phyloP scores from a whole-genome alignment of 768 basidiomycete species.

The Candolleomyces eurysporus region DNA sequence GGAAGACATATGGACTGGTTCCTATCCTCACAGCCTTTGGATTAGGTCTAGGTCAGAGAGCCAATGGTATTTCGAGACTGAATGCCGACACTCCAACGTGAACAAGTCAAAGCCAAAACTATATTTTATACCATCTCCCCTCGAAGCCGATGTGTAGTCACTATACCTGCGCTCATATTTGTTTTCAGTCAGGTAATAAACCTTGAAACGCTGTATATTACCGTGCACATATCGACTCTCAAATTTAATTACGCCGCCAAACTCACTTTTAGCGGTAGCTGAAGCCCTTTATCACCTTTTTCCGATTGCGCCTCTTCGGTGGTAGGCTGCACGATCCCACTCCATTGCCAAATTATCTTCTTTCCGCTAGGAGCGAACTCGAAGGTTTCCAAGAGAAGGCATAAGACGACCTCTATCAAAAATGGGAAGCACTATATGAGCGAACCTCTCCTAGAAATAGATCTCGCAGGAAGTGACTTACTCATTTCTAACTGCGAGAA shows the following conservation, averaged over 20 bases:
- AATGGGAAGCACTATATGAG: not conserved
- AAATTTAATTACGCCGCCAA: not conserved
- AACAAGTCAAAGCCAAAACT: too few species aligned
- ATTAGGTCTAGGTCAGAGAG: too few species aligned
- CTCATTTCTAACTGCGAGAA: constrained; percentile 10
- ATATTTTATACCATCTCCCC: too few species aligned
- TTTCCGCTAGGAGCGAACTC: constrained; percentile 2
- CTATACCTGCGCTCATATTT: too few species aligned
- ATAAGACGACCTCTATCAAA: constrained; percentile 10
- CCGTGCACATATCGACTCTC: not conserved
- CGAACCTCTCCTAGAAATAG: too few species aligned
- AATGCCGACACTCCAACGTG: too few species aligned
- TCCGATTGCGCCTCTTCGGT: not conserved
- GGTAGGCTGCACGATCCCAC: constrained; percentile 2
- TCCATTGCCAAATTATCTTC: constrained; percentile 10
- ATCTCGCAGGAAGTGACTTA: not conserved
- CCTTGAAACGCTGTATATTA: not conserved
- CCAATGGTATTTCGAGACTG: too few species aligned
- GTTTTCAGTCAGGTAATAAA: too few species aligned
- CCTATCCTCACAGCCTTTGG: too few species aligned
- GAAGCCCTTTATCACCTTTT: not conserved
- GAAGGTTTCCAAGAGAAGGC: constrained; percentile 6
- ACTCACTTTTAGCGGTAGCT: not conserved
- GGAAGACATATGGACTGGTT: too few species aligned
- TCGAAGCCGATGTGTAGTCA: too few species aligned